Percentiles rank a stretch among this genome's conserved stretches.
These are phyloP conservation scores for Phytopythium boreale DNA, from an alignment of 352 stramenopile species.

Conservation along the genomic window DNA sequence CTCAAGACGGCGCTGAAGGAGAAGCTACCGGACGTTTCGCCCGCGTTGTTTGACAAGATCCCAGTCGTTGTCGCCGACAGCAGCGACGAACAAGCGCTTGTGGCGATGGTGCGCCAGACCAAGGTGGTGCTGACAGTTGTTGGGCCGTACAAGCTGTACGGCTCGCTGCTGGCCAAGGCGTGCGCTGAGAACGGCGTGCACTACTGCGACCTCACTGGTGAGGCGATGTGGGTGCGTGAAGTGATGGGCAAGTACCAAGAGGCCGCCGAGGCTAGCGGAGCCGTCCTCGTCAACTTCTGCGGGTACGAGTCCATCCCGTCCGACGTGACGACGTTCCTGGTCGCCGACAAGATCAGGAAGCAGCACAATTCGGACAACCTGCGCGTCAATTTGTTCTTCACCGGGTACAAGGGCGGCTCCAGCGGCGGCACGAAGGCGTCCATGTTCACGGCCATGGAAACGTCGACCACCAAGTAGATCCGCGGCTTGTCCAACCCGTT, in stretches of 20 bases:
- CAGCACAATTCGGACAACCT: conserved; percentile 36
- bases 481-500: conserved; percentile 44
- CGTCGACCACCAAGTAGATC: conserved; percentile 36
- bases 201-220: conserved; percentile 91
- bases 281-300: conserved; percentile 85
- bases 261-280: conserved; percentile 54
- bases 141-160: conserved; percentile 88
- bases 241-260: conserved; percentile 75
- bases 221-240: conserved; percentile 80
- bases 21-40: conserved; percentile 13
- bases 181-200: conserved; percentile 88
- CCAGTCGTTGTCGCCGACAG: conserved; percentile 45
- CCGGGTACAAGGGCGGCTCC: conserved; percentile 40
- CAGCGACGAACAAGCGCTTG: conserved; percentile 52
- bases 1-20: conserved; percentile 31
- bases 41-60: conserved; percentile 13
- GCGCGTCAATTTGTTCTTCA: conserved; percentile 48
- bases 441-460: conserved; percentile 60
- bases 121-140: conserved; percentile 79
- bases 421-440: conserved; percentile 61
- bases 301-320: conserved; percentile 90
- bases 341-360: conserved; percentile 63
- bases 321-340: conserved; percentile 75
- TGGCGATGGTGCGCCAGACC: conserved; percentile 74
- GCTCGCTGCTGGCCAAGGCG: conserved; percentile 73